Conservation (phyloP, 139 green algal species). For the Mychonastes homosphaera region DNA sequence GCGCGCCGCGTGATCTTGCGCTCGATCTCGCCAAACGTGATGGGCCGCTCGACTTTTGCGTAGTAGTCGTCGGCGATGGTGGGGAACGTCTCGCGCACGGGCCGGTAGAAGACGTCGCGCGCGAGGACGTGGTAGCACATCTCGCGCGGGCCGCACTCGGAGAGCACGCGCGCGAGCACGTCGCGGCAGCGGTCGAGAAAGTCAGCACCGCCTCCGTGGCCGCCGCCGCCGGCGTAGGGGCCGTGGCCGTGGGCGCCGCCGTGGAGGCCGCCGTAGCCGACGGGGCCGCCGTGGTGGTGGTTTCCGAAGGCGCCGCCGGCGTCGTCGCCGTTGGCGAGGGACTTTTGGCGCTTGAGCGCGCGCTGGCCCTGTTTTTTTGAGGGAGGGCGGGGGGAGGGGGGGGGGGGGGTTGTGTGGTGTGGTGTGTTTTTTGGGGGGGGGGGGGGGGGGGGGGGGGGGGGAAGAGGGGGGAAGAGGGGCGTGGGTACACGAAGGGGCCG, state of each 20-base stretch:
- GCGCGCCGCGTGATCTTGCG: background rate
- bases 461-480: too few species aligned
- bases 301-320: background rate
- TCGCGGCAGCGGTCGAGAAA: slow-evolving; percentile 12
- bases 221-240: background rate
- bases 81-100: slow-evolving; percentile 18
- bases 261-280: too few species aligned
- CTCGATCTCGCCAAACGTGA: slow-evolving; percentile 16
- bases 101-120: slow-evolving; percentile 18
- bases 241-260: too few species aligned
- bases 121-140: slow-evolving; percentile 3
- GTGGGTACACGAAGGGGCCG: too few species aligned
- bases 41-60: slow-evolving; percentile 1
- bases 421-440: too few species aligned
- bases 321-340: slow-evolving; percentile 11
- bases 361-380: slow-evolving; percentile 17
- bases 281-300: too few species aligned
- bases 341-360: slow-evolving; percentile 18
- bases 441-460: too few species aligned
- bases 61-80: slow-evolving; percentile 18
- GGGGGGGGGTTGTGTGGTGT: too few species aligned
- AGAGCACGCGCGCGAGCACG: slow-evolving; percentile 9
- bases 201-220: background rate
- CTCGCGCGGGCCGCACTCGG: background rate
- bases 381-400: too few species aligned